Evolutionary conservation across 208 protist genomes (phyloP).

Genomic region (Acanthamoeba healyi): DNA sequence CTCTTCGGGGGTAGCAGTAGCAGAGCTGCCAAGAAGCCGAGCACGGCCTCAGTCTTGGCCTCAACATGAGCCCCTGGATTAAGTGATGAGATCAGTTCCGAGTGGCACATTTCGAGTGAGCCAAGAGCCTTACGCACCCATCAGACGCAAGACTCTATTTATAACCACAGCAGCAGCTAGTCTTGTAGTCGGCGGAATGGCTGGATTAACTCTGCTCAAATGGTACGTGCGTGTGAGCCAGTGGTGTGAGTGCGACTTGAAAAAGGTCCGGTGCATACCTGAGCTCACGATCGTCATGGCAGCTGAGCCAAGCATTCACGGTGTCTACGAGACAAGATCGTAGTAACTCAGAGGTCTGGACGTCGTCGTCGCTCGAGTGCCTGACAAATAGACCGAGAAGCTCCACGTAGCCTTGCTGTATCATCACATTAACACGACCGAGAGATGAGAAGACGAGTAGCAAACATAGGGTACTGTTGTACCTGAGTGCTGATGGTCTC

Average conservation of each 20-base stretch:
- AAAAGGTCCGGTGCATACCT: neutral
- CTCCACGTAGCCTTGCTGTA: neutral
- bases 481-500: neutral
- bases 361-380: neutral
- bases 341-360: neutral
- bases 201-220: neutral
- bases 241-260: too few relatives aligned
- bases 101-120: too few relatives aligned
- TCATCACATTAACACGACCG: too few relatives aligned
- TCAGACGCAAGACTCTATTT: neutral
- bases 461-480: neutral
- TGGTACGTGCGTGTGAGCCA: neutral
- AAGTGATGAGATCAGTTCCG: too few relatives aligned
- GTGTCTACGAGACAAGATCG: neutral
- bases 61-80: neutral
- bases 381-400: neutral
- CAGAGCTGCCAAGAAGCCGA: neutral
- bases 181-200: neutral
- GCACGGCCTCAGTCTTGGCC: neutral
- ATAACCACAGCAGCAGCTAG: neutral
- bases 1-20: neutral
- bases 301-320: neutral
- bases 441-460: too few relatives aligned
- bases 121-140: neutral
- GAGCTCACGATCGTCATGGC: neutral